Conservation (phyloP, 2,329 filamentous ascomycete species). For the Hirsutella minnesotensis region DNA sequence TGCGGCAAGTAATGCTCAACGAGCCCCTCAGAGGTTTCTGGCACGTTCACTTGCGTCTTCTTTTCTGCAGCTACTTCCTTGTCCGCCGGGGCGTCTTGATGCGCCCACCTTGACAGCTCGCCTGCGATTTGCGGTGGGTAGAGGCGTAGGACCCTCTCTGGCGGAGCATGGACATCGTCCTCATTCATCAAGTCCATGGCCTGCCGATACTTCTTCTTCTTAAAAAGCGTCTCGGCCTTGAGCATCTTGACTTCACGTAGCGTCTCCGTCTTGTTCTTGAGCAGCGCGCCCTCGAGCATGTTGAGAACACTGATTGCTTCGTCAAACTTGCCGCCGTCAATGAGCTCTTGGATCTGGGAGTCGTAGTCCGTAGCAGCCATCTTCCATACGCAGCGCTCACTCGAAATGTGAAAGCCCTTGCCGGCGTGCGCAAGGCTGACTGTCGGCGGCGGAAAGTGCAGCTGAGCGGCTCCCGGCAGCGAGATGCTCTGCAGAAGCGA, state of each 20-base stretch:
- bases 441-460: slow-evolving; percentile 88
- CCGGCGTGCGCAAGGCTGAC: slow-evolving; percentile 91
- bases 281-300: slow-evolving; percentile 85
- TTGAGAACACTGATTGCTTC: slow-evolving; percentile 82
- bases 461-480: slow-evolving; percentile 67
- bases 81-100: slow-evolving; percentile 28
- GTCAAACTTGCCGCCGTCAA: slow-evolving; percentile 63
- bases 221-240: slow-evolving; percentile 80
- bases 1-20: slow-evolving; percentile 22
- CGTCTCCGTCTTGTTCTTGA: slow-evolving; percentile 70
- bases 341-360: slow-evolving; percentile 72
- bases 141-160: slow-evolving; percentile 73
- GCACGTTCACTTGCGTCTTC: slow-evolving; percentile 14
- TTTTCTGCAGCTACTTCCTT: slow-evolving; percentile 24
- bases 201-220: slow-evolving; percentile 68
- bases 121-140: slow-evolving; percentile 81
- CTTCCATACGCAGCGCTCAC: slow-evolving; percentile 86
- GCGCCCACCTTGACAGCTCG: slow-evolving; percentile 50
- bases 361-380: slow-evolving; percentile 93
- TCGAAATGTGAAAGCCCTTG: slow-evolving; percentile 89
- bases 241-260: slow-evolving; percentile 80
- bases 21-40: slow-evolving; percentile 14
- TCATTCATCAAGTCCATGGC: slow-evolving; percentile 79
- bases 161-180: slow-evolving; percentile 77
- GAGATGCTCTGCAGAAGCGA: slow-evolving; percentile 79